Evolutionary conservation across 192 early-diverging fungal species (phyloP), one percentile per base, ranked within the genome.

Genomic region (Anaeromyces robustus): DNA sequence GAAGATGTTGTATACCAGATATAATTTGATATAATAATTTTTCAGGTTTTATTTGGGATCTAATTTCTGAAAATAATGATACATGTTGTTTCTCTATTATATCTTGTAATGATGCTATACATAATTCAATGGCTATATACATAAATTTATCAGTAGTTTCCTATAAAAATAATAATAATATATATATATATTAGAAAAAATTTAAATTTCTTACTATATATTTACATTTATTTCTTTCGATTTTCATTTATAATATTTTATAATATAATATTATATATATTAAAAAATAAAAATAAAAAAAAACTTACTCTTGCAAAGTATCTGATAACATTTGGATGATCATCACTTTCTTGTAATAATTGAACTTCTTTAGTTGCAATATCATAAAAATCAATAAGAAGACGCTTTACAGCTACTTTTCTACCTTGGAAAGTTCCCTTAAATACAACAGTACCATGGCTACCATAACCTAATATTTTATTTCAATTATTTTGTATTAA

Each of bases 121-220:
- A 98, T 2, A 97, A 89, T 84, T 99, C 97, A 30, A 99, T 88
- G 26, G 97, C 97, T 86, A 99, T 98, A 82, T 96, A 98, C 88
- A 97, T 91, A 85, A 99, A 99, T 30, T 93, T 89, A 81, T 94
- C 93, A 30, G 92, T 88, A 82, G 92, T 88, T 86, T 98, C 96
- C 88, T 90, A 79, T 13, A 52, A 52, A 26, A 77, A 18, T n/a
- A n/a, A n/a, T n/a, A n/a, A n/a, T n/a, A n/a, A n/a, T n/a, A n/a
- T n/a, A n/a, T n/a, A n/a, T n/a, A n/a, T n/a, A n/a, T n/a, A n/a
- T n/a, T n/a, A n/a, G n/a, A n/a, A n/a, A n/a, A n/a, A n/a, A n/a
- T n/a, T n/a, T n/a, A n/a, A n/a, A n/a, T n/a, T n/a, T n/a, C n/a
- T n/a, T n/a, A n/a, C n/a, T n/a, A n/a, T n/a, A n/a, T n/a, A n/a